Evolutionary conservation across 78 protist genomes (phyloP).

Genomic region (Dictyostelium purpureum): DNA sequence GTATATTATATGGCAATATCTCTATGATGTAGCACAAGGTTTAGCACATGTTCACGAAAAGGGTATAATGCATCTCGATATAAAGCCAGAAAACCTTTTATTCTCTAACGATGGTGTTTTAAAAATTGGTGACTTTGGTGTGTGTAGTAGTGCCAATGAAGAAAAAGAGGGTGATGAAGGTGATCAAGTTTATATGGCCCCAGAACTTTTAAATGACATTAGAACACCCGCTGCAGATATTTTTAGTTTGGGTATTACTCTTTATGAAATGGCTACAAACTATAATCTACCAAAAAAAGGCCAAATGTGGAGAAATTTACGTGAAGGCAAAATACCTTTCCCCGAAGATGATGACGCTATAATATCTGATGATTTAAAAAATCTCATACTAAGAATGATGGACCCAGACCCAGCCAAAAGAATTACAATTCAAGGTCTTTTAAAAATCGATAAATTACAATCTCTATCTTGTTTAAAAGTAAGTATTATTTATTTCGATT

Average conservation of each 20-base stretch:
- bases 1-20: slow-evolving; percentile 20
- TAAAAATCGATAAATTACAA: slow-evolving; percentile 4
- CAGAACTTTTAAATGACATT: slow-evolving; percentile 32
- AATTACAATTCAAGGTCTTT: slow-evolving; percentile 19
- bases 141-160: slow-evolving; percentile 1
- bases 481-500: no score
- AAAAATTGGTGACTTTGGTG: slow-evolving; percentile 91
- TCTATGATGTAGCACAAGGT: slow-evolving; percentile 52
- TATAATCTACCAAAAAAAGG: slow-evolving; percentile 43
- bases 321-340: slow-evolving; percentile 47
- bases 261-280: slow-evolving; percentile 37
- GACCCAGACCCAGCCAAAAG: slow-evolving; percentile 34
- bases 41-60: slow-evolving; percentile 77
- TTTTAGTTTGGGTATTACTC: slow-evolving; percentile 63
- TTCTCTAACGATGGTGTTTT: slow-evolving; percentile 47
- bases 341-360: not conserved
- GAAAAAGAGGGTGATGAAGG: slow-evolving; percentile 48
- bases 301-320: slow-evolving; percentile 51
- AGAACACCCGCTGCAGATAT: slow-evolving; percentile 53
- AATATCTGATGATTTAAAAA: slow-evolving; percentile 11
- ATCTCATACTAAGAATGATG: slow-evolving; percentile 49
- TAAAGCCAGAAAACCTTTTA: slow-evolving; percentile 89
- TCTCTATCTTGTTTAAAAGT: not conserved
- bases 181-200: slow-evolving; percentile 71
- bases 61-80: slow-evolving; percentile 88